phyloP scores from a whole-genome alignment of 441 rosid genomes.

The Erodium trifolium region DNA sequence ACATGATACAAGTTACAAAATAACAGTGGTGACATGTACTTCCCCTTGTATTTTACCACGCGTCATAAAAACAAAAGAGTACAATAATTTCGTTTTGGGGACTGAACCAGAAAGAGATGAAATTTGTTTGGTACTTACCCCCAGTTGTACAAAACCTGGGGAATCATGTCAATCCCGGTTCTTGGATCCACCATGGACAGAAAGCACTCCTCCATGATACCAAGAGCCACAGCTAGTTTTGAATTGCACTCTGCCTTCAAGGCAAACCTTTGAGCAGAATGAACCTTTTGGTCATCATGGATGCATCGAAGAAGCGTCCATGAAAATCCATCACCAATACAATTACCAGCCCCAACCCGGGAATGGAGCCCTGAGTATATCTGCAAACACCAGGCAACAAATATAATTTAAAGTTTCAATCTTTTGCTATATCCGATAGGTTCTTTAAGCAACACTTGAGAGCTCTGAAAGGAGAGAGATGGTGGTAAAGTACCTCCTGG shows the following conservation, averaged over 20 bases:
- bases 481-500: slow-evolving; percentile 8
- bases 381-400: slow-evolving; percentile 33
- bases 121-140: slow-evolving; percentile 40
- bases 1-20: no score
- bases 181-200: slow-evolving; percentile 90
- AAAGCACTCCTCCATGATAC: slow-evolving; percentile 94
- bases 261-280: slow-evolving; percentile 62
- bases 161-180: slow-evolving; percentile 95
- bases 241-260: slow-evolving; percentile 94
- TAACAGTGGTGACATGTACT: no score
- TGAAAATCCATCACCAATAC: slow-evolving; percentile 47
- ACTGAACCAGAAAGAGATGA: not conserved
- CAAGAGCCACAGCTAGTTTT: slow-evolving; percentile 80
- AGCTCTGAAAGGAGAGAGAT: not conserved
- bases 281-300: slow-evolving; percentile 73
- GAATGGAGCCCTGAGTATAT: slow-evolving; percentile 69
- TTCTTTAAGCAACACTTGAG: not conserved
- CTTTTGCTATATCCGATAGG: not conserved
- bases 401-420: not conserved
- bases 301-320: slow-evolving; percentile 89
- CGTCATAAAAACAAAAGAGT: no score
- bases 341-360: slow-evolving; percentile 55
- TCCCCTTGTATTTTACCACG: no score
- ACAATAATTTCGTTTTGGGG: no score
- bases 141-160: slow-evolving; percentile 86